phyloP scores from a whole-genome alignment of 768 basidiomycete genomes.

The Pleurotus citrinopileatus region DNA sequence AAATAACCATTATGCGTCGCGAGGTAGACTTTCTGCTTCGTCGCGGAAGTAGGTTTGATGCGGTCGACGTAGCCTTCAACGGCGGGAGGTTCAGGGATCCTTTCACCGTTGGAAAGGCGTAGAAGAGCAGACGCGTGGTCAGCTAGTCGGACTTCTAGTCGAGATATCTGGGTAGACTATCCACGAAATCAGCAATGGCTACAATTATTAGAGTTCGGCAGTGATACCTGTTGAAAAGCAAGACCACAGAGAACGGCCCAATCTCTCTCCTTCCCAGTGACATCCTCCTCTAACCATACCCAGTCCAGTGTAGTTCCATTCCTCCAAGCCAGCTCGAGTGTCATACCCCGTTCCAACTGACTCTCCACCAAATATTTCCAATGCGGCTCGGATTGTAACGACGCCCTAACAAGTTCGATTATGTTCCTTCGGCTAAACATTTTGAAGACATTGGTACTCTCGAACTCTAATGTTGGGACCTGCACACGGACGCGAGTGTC shows the following conservation, averaged over 20 bases:
- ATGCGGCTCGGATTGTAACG: conserved; percentile 52
- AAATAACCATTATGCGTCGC: conserved; percentile 70
- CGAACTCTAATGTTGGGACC: conserved; percentile 40
- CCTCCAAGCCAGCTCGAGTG: conserved; percentile 79
- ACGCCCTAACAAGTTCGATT: conserved; percentile 56
- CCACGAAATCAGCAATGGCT: not conserved
- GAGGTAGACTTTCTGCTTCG: conserved; percentile 64
- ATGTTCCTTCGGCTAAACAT: conserved; percentile 63
- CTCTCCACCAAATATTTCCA: conserved; percentile 61
- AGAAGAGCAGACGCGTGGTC: conserved; percentile 59
- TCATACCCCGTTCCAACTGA: conserved; percentile 50
- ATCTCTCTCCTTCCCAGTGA: conserved; percentile 54
- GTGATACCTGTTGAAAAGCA: conserved; percentile 64
- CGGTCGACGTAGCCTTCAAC: conserved; percentile 87
- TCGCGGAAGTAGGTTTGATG: conserved; percentile 55
- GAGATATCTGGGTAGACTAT: conserved; percentile 28
- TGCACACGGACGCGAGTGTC: conserved; percentile 69
- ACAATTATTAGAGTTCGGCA: not conserved
- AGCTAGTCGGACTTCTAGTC: conserved; percentile 73
- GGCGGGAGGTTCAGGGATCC: conserved; percentile 70
- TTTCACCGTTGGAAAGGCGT: conserved; percentile 41
- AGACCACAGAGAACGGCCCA: conserved; percentile 80
- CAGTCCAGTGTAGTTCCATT: conserved; percentile 75
- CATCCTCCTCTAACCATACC: conserved; percentile 73
- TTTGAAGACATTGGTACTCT: conserved; percentile 37